These are phyloP conservation scores for Crithidia acanthocephali DNA, from an alignment of 208 protist genomes.

Conservation along the genomic window DNA sequence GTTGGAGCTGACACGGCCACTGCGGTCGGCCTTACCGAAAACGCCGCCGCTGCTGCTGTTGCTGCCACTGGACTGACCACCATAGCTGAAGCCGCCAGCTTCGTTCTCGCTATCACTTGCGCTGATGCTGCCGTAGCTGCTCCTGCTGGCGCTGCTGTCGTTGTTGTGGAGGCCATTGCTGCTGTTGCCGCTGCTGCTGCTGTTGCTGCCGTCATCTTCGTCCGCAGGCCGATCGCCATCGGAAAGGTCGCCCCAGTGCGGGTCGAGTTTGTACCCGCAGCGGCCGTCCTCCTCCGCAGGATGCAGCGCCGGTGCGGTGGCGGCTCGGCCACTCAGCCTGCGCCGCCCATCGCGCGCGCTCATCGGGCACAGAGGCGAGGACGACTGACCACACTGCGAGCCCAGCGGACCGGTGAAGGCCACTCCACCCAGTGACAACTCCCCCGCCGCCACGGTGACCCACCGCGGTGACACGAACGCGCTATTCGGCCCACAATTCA, in stretches of 20 bases:
- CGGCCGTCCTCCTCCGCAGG: background rate
- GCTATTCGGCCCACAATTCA: background rate
- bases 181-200: background rate
- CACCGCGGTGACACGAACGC: background rate
- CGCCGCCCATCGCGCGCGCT: background rate
- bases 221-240: background rate
- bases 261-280: background rate
- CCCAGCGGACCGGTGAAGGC: background rate
- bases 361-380: background rate
- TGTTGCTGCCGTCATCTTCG: background rate
- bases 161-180: background rate
- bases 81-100: background rate
- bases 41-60: background rate
- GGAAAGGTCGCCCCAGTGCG: constrained; percentile 7
- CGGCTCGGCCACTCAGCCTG: background rate
- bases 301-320: background rate
- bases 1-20: background rate
- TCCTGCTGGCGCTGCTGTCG: background rate
- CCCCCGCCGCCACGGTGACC: background rate
- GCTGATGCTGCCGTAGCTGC: background rate
- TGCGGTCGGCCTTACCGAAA: background rate
- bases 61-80: constrained; percentile 10
- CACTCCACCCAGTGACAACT: background rate
- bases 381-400: background rate
- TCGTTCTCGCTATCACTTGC: background rate